phyloP scores from a whole-genome alignment of 192 early-diverging fungal genomes.

The Entomortierella parvispora region DNA sequence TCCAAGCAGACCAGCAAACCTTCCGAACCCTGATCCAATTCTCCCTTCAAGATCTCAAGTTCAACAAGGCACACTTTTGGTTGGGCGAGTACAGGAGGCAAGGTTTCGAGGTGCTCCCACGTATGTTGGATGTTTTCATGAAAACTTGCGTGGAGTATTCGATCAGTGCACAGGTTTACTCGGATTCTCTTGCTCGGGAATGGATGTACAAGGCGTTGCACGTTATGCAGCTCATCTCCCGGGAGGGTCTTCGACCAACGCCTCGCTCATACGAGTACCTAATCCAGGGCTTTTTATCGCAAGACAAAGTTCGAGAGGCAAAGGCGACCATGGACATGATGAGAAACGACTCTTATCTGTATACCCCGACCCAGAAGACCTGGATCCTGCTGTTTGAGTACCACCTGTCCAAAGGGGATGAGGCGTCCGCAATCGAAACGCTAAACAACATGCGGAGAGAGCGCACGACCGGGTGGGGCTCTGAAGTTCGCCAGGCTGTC shows the following conservation, averaged over 20 bases:
- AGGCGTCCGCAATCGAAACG: slow-evolving; percentile 6
- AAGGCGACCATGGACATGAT: slow-evolving; percentile 13
- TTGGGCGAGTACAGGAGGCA: slow-evolving; percentile 29
- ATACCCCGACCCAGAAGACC: slow-evolving; percentile 29
- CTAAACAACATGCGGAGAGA: slow-evolving; percentile 32
- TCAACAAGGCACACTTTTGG: slow-evolving; percentile 21
- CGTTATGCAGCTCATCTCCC: slow-evolving; percentile 24
- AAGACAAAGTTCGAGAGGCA: slow-evolving; percentile 11
- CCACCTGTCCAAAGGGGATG: slow-evolving; percentile 17
- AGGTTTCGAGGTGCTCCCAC: slow-evolving; percentile 17
- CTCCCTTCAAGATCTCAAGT: slow-evolving; percentile 12
- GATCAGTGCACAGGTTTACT: not conserved
- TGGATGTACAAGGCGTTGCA: slow-evolving; percentile 40
- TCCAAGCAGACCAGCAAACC: slow-evolving; percentile 21
- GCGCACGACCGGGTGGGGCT: not conserved
- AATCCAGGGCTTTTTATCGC: slow-evolving; percentile 30
- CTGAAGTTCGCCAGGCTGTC: not conserved
- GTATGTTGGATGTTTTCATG: slow-evolving; percentile 37
- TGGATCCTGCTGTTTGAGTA: slow-evolving; percentile 42
- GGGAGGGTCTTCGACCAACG: slow-evolving; percentile 13
- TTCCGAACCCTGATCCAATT: slow-evolving; percentile 20
- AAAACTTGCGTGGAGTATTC: slow-evolving; percentile 6
- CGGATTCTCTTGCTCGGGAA: slow-evolving; percentile 2
- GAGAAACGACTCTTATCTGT: slow-evolving; percentile 26
- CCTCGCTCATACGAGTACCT: slow-evolving; percentile 16